Base-by-base conservation (phyloP, 192 early-diverging fungal genomes). In the Umbelopsis sp. region DNA sequence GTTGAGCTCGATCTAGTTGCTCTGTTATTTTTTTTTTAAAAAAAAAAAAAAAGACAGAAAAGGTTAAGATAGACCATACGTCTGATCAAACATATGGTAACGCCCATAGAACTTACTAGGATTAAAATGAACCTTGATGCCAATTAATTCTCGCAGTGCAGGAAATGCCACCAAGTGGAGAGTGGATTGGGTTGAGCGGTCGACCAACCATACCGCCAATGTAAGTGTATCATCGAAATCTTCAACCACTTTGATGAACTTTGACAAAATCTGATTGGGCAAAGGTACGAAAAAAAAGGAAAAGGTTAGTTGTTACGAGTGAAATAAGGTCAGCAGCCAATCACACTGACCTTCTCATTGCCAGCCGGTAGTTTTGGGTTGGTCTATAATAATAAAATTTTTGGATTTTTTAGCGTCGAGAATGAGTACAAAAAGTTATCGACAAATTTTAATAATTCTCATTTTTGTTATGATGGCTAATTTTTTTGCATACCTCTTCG, bases 401-500 rank as follows among this genome's bases (percentile, higher is more conserved):
- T 41, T 30, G 27, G 27, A 2, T 41, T 41, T 41, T 41, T 41
- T 41, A 41, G 37, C 37, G n/a, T n/a, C n/a, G n/a, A n/a, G n/a
- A n/a, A n/a, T n/a, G n/a, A n/a, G n/a, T n/a, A n/a, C n/a, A n/a
- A n/a, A n/a, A n/a, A n/a, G n/a, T n/a, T n/a, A n/a, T n/a, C n/a
- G n/a, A n/a, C n/a, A n/a, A n/a, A n/a, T n/a, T n/a, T n/a, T n/a
- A n/a, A n/a, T n/a, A n/a, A n/a, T n/a, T n/a, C n/a, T n/a, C n/a
- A n/a, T n/a, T n/a, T n/a, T n/a, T n/a, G n/a, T n/a, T n/a, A n/a
- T n/a, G n/a, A n/a, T n/a, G n/a, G n/a, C n/a, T n/a, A n/a, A n/a
- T n/a, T n/a, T n/a, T n/a, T n/a, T n/a, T n/a, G n/a, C n/a, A n/a
- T 49, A 61, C 55, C 55, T 61, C 55, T 33, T 61, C 55, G 18